Base-by-base conservation (phyloP, 352 stramenopile species). In the Globisporangium mamillatum region DNA sequence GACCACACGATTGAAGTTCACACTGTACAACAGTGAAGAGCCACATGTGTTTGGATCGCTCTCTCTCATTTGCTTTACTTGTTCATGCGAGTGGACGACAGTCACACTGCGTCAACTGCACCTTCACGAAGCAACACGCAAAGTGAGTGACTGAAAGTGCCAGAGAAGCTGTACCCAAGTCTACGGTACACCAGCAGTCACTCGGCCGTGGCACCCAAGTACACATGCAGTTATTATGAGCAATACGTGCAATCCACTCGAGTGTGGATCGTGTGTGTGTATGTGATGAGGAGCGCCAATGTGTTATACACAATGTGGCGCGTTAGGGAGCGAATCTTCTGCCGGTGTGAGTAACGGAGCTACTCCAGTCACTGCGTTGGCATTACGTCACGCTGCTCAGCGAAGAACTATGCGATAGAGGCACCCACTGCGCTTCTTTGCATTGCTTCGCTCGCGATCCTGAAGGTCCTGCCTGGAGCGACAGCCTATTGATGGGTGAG, bases 321-420 rank as follows among this genome's bases (percentile, higher is more conserved):
- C 16, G 41, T 8, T 50, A 50, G 20, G 41, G 41, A 50, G 16
- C 25, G 32, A 61, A 48, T 61, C 55, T 29, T 29, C 16, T 34
- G 14, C 10, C 18, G 55, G 14, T 9, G 41, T 61, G 46, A 61
- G 29, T 61, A 32, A 61, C 55, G 18, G 29, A 25, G 32, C 55
- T n/a, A 61, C 55, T 61, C 29, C 55, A 32, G 55, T 61, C 55
- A 61, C 55, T 34, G 22, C 55, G 34, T 29, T n/a, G 41, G 41
- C 29, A 29, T 61, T 61, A 61, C 55, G 55, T 48, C 55, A 61
- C 55, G 27, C 32, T 48, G 32, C 55, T 32, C 41, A 18, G 16
- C 7, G 12, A 50, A 5, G 27, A 29, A 29, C 1, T n/a, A 0
- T 32, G 29, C n/a, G 55, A 29, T 22, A 61, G 29, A 22, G 27